Evolutionary conservation across 495 filamentous ascomycete species (phyloP).

Genomic region (Opeltia flavorubescens): DNA sequence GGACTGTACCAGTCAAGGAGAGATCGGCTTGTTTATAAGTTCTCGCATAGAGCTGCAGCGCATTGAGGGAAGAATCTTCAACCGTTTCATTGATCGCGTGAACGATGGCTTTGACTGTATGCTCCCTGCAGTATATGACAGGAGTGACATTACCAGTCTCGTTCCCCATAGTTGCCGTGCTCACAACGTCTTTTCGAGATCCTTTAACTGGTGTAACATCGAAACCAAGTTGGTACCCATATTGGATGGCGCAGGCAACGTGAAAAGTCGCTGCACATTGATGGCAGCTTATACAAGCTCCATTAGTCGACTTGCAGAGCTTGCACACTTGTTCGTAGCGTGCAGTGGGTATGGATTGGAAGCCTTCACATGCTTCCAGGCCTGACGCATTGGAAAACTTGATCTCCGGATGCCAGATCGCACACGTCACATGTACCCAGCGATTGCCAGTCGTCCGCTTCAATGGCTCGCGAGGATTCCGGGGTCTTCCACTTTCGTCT

Average conservation of each 20-base stretch:
- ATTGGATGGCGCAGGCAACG: conserved; percentile 75
- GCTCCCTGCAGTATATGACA: conserved; percentile 81
- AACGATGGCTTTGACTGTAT: conserved; percentile 51
- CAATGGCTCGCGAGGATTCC: conserved; percentile 75
- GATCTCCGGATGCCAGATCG: conserved; percentile 80
- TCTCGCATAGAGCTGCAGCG: conserved; percentile 69
- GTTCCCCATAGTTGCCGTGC: conserved; percentile 56
- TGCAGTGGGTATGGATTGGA: conserved; percentile 56
- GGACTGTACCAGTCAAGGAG: conserved; percentile 73
- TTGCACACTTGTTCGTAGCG: conserved; percentile 67
- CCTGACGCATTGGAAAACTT: conserved; percentile 75
- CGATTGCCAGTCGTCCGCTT: conserved; percentile 91
- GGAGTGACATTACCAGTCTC: conserved; percentile 67
- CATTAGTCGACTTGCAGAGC: conserved; percentile 58
- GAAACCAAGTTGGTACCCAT: conserved; percentile 71
- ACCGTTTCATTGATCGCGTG: conserved; percentile 66
- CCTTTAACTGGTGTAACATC: conserved; percentile 84
- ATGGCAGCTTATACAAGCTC: conserved; percentile 72
- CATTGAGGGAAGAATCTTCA: conserved; percentile 45
- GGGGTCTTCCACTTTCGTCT: conserved; percentile 62
- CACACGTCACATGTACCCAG: conserved; percentile 94
- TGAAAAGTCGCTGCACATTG: conserved; percentile 74
- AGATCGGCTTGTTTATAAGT: conserved; percentile 94
- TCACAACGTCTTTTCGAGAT: conserved; percentile 62
- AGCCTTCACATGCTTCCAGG: conserved; percentile 74